Evolutionary conservation across 148 eudicot species (phyloP), one percentile per base, ranked within the genome.

Genomic region (Rhododendron williamsianum): DNA sequence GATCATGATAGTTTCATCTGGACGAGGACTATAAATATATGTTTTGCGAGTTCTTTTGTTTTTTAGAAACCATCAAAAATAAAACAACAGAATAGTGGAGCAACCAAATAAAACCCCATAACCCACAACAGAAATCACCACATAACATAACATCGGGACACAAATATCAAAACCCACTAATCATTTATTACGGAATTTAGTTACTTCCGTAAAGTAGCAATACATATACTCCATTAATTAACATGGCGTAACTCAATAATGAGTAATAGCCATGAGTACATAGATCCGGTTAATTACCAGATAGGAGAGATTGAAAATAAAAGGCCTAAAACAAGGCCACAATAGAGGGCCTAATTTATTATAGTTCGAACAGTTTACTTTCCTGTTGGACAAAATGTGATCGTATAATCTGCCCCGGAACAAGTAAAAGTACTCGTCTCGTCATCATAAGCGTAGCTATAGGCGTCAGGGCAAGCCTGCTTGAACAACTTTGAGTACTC

Each of bases 391-490:
- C 98, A 96, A 82, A 94, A 96, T 2, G 94, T 92, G 85, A 96
- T 96, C 83, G 90, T 67, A 74, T 96, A 96, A 76, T 94, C 92
- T 0, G 98, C 48, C 3, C 90, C 96, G 11, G 93, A 83, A 83
- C 98, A 96, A n/a, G 98, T 93, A 82, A 90, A 93, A 0, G 96
- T 96, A 78, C 98, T 96, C 4, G 98, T 84, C 9, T 87, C 88
- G 83, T 96, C 98, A 67, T 96, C 98, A 15, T 93, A 96, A 0
- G 98, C 98, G 33, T 96, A 96, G 85, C 96, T 94, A 63, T 94
- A 94, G 3, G 98, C 96, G 4, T 90, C 76, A 0, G 98, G 98
- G 78, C 98, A 96, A 49, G 98, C 98, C 46, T 25, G 82, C 91
- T 96, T 96, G 82, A 96, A 96, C 81, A 91, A 84, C 88, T 76